phyloP scores from a whole-genome alignment of 495 filamentous ascomycete genomes.

The Penicillium silybi region DNA sequence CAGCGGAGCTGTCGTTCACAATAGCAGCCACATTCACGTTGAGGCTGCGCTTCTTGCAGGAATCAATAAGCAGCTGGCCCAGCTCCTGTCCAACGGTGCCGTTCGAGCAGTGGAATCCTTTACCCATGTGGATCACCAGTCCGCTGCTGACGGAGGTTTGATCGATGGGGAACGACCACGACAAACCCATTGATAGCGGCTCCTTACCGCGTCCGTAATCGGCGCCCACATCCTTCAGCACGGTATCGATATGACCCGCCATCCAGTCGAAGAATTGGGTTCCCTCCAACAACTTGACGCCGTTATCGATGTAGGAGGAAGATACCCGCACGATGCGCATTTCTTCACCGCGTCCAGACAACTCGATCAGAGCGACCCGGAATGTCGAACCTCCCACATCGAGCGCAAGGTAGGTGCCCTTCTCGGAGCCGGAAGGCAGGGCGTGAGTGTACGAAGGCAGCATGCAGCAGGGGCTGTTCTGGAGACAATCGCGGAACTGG shows the following conservation, averaged over 20 bases:
- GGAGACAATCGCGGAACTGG: constrained; percentile 53
- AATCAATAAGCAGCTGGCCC: constrained; percentile 52
- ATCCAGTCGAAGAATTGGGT: constrained; percentile 67
- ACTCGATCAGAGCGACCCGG: constrained; percentile 57
- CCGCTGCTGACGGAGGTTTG: constrained; percentile 58
- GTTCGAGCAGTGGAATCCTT: constrained; percentile 59
- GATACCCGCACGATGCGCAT: constrained; percentile 50
- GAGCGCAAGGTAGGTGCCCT: constrained; percentile 57
- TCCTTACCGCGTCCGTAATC: constrained; percentile 33
- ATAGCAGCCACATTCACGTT: constrained; percentile 64
- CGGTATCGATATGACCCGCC: constrained; percentile 56
- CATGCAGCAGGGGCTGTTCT: constrained; percentile 57
- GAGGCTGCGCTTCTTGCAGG: constrained; percentile 49
- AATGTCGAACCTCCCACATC: constrained; percentile 69
- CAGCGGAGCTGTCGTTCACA: constrained; percentile 79
- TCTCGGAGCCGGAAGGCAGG: constrained; percentile 56
- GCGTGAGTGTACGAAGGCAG: constrained; percentile 62
- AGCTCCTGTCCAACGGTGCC: constrained; percentile 56
- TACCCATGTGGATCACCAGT: constrained; percentile 60
- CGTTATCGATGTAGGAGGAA: constrained; percentile 51
- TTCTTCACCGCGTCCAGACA: constrained; percentile 46
- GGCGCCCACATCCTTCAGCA: constrained; percentile 39
- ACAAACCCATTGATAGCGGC: constrained; percentile 55
- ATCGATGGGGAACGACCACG: constrained; percentile 69
- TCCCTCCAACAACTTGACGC: constrained; percentile 50